A percentile compares a stretch with the other conserved stretches of the same genome.
Evolutionary conservation across 352 stramenopile genomes (phyloP).

Genomic region (Albugo candida): DNA sequence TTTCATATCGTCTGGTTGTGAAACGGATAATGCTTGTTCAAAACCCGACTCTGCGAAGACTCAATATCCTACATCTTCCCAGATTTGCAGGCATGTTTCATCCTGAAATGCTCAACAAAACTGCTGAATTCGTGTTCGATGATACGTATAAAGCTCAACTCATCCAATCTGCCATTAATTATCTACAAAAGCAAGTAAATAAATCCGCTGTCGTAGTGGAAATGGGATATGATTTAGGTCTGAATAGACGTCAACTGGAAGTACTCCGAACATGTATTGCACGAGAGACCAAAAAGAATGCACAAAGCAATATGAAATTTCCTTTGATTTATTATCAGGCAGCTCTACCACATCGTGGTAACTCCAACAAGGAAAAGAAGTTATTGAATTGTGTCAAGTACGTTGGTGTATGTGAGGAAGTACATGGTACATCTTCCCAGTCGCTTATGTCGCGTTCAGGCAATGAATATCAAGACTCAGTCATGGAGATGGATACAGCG

Average conservation of each 20-base stretch:
- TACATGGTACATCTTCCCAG: background rate
- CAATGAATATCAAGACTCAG: background rate
- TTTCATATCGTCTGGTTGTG: constrained; percentile 57
- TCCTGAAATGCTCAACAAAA: constrained; percentile 44
- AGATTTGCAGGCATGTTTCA: constrained; percentile 37
- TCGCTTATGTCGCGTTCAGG: background rate
- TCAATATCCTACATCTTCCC: constrained; percentile 69
- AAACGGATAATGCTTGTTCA: constrained; percentile 59
- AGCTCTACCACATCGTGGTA: constrained; percentile 35
- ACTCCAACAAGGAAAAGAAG: constrained; percentile 6
- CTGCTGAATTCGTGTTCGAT: constrained; percentile 62
- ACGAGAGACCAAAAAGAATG: constrained; percentile 41
- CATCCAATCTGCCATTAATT: constrained; percentile 25
- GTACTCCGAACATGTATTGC: constrained; percentile 40
- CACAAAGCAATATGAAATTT: constrained; percentile 12
- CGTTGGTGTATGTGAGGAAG: background rate
- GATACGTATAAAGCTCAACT: constrained; percentile 56
- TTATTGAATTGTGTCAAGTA: constrained; percentile 63
- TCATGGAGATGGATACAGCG: background rate
- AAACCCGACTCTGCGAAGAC: constrained; percentile 26
- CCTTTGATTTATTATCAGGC: constrained; percentile 56
- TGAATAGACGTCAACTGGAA: constrained; percentile 47
- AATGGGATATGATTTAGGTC: constrained; percentile 34
- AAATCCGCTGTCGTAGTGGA: constrained; percentile 48
- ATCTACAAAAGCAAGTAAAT: constrained; percentile 34